Percentiles rank a stretch among this genome's conserved stretches.
phyloP scores from a whole-genome alignment of 2,329 filamentous ascomycete species.

The Diplodia mutila region DNA sequence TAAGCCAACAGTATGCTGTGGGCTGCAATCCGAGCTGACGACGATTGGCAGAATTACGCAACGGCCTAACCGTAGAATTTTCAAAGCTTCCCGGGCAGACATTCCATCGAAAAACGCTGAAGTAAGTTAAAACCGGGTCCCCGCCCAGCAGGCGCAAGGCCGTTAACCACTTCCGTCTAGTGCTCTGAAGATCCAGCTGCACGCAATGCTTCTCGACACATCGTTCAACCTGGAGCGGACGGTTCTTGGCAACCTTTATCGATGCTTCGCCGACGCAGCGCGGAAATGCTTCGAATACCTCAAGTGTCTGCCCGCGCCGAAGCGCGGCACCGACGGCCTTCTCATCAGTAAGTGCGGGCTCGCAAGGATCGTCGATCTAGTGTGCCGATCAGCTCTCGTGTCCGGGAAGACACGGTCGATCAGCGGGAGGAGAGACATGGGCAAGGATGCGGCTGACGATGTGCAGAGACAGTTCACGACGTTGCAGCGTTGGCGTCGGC shows the following conservation, averaged over 20 bases:
- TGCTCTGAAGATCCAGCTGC: constrained; percentile 81
- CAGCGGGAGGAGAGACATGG: constrained; percentile 22
- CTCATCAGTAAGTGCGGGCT: constrained; percentile 57
- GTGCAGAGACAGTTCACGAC: constrained; percentile 23
- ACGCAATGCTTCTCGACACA: constrained; percentile 82
- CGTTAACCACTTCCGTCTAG: constrained; percentile 36
- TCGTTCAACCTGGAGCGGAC: constrained; percentile 71
- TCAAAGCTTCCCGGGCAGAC: constrained; percentile 72
- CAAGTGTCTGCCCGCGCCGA: constrained; percentile 60
- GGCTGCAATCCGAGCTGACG: neutral
- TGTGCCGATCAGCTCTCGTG: constrained; percentile 20
- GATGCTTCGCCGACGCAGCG: constrained; percentile 76
- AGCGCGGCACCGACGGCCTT: constrained; percentile 62
- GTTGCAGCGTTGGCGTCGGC: constrained; percentile 15
- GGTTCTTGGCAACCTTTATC: constrained; percentile 74
- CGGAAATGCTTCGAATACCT: constrained; percentile 70
- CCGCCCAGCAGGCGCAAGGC: constrained; percentile 16
- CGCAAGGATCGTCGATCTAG: constrained; percentile 33
- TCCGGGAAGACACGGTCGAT: constrained; percentile 25
- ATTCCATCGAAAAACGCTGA: constrained; percentile 78
- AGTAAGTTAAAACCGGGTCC: constrained; percentile 48
- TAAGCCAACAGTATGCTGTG: constrained; percentile 44
- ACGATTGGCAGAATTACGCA: constrained; percentile 56
- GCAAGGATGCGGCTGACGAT: constrained; percentile 17
- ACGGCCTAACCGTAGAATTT: constrained; percentile 79